Base-by-base conservation (phyloP, 192 early-diverging fungal species). In the Thoreauomyces humboldtii region DNA sequence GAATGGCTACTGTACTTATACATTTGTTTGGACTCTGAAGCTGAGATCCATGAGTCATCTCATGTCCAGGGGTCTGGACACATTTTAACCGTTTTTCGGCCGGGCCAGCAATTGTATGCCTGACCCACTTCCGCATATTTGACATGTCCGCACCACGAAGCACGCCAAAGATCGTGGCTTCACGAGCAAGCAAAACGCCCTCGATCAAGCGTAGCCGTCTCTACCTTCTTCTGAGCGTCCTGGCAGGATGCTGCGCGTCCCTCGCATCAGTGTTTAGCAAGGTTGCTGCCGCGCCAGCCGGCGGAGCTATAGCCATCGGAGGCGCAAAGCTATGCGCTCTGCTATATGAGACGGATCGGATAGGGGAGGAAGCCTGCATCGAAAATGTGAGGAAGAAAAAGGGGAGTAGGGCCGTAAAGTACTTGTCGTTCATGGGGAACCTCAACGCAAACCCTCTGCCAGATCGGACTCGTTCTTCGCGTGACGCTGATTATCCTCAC, bases 241-340 rank as follows among this genome's bases (percentile, higher is more conserved):
- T 59, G 27, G 87, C 88, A 22, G 92, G 92, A 3, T 63, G 80
- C 1, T 86, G 89, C 70, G 92, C 90, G 0, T 80, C 89, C 36
- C 72, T 89, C 19, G 83, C 91, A 32, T 91, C 89, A 11, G 86
- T 92, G 22, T 89, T 86, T 78, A 89, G 89, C 54, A 94, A 94
- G 59, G 79, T 92, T 38, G 22, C 63, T 65, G 44, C 65, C 51
- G 7, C 41, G 34, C 64, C 64, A 4, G 29, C 50, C 25, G 27
- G 24, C 25, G 50, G 50, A 15, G 19, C 25, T 24, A 31, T 22
- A 29, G 50, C 29, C 15, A 15, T 24, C 50, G 19, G 15, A 27
- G 50, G 32, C 25, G 25, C 50, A 27, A 29, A 6, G 27, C 14
- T 15, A 29, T 22, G 50, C 29, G 25, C 50, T 4, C 35, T 42